Conservation (phyloP, 2,329 filamentous ascomycete species). For the Fusarium dimerum region DNA sequence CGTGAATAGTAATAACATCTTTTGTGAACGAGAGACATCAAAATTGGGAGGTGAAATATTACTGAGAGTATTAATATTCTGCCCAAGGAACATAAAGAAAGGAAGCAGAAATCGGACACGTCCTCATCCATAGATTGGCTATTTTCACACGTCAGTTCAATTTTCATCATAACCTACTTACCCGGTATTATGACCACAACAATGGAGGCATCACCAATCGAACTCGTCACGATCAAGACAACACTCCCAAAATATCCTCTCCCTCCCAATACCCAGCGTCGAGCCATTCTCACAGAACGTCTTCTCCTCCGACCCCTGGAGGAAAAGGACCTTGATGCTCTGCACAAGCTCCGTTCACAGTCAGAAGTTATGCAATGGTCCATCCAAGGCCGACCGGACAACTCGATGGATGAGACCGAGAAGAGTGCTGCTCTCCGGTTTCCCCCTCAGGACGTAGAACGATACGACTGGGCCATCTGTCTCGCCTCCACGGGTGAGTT, state of each 20-base stretch:
- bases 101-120: too few species aligned
- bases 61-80: too few species aligned
- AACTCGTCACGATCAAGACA: constrained; percentile 47
- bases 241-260: constrained; percentile 46
- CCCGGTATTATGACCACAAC: constrained; percentile 1
- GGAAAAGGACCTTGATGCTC: constrained; percentile 49
- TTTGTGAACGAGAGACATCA: too few species aligned
- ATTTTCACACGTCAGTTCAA: neutral
- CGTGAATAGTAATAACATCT: too few species aligned
- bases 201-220: constrained; percentile 27
- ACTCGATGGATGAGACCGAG: constrained; percentile 45
- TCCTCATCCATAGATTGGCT: neutral
- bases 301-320: constrained; percentile 55
- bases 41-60: too few species aligned
- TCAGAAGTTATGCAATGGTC: constrained; percentile 66
- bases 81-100: too few species aligned
- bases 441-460: constrained; percentile 50
- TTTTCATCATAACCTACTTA: neutral
- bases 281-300: constrained; percentile 50
- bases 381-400: constrained; percentile 41
- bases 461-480: constrained; percentile 59
- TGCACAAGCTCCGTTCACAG: constrained; percentile 56
- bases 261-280: constrained; percentile 41
- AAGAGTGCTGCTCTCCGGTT: constrained; percentile 42
- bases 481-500: constrained; percentile 49